Base-by-base conservation (phyloP, 2,329 filamentous ascomycete species). In the Diaporthe aspalathi region DNA sequence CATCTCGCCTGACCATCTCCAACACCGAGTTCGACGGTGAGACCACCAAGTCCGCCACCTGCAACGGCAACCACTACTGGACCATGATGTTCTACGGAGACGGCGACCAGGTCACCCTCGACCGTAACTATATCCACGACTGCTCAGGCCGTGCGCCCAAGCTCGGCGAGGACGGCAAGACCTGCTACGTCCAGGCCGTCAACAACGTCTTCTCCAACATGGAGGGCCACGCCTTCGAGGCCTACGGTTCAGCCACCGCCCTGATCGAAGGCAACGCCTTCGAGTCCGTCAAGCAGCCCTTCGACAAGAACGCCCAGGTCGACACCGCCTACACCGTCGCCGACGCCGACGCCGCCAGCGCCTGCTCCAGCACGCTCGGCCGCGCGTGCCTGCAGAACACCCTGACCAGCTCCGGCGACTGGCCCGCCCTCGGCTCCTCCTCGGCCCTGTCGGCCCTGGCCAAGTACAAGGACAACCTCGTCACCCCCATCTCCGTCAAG, bases 151-250 rank as follows among this genome's bases (percentile, higher is more conserved):
- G 88, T 68, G 81, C 82, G 14, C 89, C 88, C 75, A 89, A 90
- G 82, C 81, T 90, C 27, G 83, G 83, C 24, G 78, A 78, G 49
- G 80, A 81, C 68, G 86, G 86, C 78, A 88, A 87, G 63, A 83
- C 89, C 63, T 74, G 76, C 65, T 81, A 83, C 29, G 78, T 90
- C 69, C 89, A 90, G 79, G 86, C 86, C 52, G 86, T 89, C 78
- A 90, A 90, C 86, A 90, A 90, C 84, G 88, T 87, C 84, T 90
- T 83, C 81, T 83, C 87, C 77, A 82, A 85, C 76, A 86, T 85
- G 79, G 77, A 79, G 32, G 85, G 85, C 67, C 88, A 90, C 80
- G 85, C 87, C 20, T 89, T 90, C 77, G 89, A 89, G 79, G 79
- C 84, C 63, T 82, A 82, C 66, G 67, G 77, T 11, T 83, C 82